Evolutionary conservation across 148 eudicot genomes (phyloP), one percentile per base, ranked within the genome.

Genomic region (Fagopyrum tataricum): DNA sequence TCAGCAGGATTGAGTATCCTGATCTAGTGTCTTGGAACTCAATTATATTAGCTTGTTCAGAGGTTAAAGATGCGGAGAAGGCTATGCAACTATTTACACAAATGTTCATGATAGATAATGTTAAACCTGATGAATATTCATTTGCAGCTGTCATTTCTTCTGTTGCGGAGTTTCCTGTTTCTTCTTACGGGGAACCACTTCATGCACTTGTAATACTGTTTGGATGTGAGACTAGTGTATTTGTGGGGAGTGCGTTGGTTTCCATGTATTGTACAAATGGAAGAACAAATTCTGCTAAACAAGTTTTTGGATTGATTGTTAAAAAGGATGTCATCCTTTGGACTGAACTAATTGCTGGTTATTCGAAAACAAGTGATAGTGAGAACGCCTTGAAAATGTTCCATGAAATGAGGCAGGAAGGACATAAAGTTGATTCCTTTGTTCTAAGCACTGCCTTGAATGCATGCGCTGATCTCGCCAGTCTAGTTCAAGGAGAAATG

Each of bases 11-110:
- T 49, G 78, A 77, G 71, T 51, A 59, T 41, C 92, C 87, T 2
- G 89, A 93, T 85, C 74, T 86, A 71, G 91, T 93, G 73, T 89
- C 98, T 14, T 93, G 92, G 90, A 93, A 93, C 82, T 79, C 98
- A 18, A 87, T 93, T 83, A 82, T 93, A 80, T 74, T 90, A n/a
- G 96, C 96, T 21, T 91, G 74, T 66, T 82, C 95, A 31, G 88
- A 82, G 70, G 82, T 77, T 68, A 82, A 87, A 56, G 87, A 82
- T 56, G 98, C 90, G 49, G 84, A 80, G 47, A 84, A 78, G 75
- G 94, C 91, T 24, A 82, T 91, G 85, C 44, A 39, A 56, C 73
- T 91, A 73, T 85, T 89, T 77, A 77, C 85, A 26, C 82, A 78
- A 17, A 70, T 93, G 48, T 75, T 72, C 42, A 75, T 49, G 68